phyloP scores from a whole-genome alignment of 2,329 filamentous ascomycete genomes.

The Laburnicola sp. region DNA sequence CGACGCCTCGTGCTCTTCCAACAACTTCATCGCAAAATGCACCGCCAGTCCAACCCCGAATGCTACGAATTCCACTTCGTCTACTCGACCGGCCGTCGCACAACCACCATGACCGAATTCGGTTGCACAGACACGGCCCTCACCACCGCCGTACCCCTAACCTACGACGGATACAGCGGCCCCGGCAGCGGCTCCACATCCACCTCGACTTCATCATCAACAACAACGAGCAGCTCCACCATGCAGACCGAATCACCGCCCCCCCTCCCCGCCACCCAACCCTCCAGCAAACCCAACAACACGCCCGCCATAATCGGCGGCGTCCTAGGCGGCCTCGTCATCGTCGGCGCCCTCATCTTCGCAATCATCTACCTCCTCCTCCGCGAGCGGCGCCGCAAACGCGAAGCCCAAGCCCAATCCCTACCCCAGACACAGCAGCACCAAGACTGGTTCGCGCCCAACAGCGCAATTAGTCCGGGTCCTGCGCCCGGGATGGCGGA shows the following conservation, averaged over 20 bases:
- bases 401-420: slow-evolving; percentile 8
- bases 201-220: slow-evolving; percentile 10
- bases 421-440: neutral
- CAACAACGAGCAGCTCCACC: slow-evolving; percentile 7
- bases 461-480: slow-evolving; percentile 4
- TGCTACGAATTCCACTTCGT: slow-evolving; percentile 36
- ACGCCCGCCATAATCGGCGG: slow-evolving; percentile 40
- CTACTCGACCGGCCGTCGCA: slow-evolving; percentile 23
- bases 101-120: slow-evolving; percentile 32
- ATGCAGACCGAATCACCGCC: slow-evolving; percentile 5
- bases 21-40: slow-evolving; percentile 36
- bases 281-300: slow-evolving; percentile 14
- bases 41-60: slow-evolving; percentile 22
- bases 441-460: slow-evolving; percentile 2
- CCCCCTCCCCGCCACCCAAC: neutral
- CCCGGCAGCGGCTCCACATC: neutral
- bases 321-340: slow-evolving; percentile 35
- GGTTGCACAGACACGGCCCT: slow-evolving; percentile 30
- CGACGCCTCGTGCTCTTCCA: slow-evolving; percentile 24
- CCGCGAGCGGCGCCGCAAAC: slow-evolving; percentile 23
- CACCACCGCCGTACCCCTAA: slow-evolving; percentile 24
- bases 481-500: slow-evolving; percentile 15
- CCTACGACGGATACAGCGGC: slow-evolving; percentile 5
- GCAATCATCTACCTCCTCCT: slow-evolving; percentile 25
- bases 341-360: slow-evolving; percentile 28